Percentiles rank a stretch among this genome's conserved stretches.
phyloP scores from a whole-genome alignment of 2,329 filamentous ascomycete species.

The Triangularia setosa region DNA sequence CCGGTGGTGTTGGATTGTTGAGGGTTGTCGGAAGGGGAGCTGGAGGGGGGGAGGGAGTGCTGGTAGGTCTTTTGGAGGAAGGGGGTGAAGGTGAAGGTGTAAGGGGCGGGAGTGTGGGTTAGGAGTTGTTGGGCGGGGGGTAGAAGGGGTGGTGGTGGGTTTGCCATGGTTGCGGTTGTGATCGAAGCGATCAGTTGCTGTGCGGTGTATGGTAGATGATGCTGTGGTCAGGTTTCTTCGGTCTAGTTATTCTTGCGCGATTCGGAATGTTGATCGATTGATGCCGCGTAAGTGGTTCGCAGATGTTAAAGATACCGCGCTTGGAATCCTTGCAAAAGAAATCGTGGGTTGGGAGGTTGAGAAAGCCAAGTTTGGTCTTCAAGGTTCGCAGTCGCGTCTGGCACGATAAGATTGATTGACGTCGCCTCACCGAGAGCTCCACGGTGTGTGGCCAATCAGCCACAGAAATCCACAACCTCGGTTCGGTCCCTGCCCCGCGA shows the following conservation, averaged over 20 bases:
- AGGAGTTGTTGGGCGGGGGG: slow-evolving; percentile 45
- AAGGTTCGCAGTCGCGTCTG: neutral
- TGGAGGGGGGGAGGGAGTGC: slow-evolving; percentile 73
- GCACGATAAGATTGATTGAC: slow-evolving; percentile 16
- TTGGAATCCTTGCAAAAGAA: neutral
- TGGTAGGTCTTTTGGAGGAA: slow-evolving; percentile 81
- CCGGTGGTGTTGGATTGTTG: slow-evolving; percentile 34
- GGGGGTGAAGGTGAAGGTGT: slow-evolving; percentile 78
- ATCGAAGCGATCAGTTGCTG: slow-evolving; percentile 19
- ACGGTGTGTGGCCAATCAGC: slow-evolving; percentile 26
- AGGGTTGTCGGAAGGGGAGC: slow-evolving; percentile 8
- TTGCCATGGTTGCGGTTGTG: neutral
- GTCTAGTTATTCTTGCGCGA: neutral
- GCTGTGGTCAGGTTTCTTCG: neutral
- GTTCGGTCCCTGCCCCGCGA: slow-evolving; percentile 21
- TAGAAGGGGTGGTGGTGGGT: neutral
- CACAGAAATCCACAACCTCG: slow-evolving; percentile 15
- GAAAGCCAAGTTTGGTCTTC: neutral
- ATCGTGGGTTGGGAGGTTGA: neutral
- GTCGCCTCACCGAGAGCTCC: slow-evolving; percentile 16
- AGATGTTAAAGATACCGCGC: neutral
- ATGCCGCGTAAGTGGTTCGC: neutral
- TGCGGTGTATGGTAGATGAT: neutral
- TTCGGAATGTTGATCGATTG: neutral
- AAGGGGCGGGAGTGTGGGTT: slow-evolving; percentile 50